Conservation (phyloP, 768 basidiomycete species). For the Leucogyrophana mollusca region DNA sequence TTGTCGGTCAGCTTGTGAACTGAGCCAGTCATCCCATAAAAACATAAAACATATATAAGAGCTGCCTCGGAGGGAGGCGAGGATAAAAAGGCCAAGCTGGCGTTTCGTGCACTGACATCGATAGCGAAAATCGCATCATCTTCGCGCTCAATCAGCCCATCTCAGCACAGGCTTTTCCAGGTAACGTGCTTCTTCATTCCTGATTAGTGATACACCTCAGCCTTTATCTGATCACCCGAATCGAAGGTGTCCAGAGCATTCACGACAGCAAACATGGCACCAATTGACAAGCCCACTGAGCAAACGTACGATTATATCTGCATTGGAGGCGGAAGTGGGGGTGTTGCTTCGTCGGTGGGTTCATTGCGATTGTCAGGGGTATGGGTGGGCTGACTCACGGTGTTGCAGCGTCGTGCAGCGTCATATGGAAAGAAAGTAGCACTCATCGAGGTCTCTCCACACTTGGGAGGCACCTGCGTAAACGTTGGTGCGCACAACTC, state of each 20-base stretch:
- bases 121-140: conserved; percentile 14
- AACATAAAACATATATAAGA: too few species aligned
- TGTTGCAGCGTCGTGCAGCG: conserved; percentile 81
- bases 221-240: background rate
- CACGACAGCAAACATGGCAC: conserved; percentile 59
- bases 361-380: background rate
- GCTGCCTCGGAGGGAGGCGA: too few species aligned
- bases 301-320: conserved; percentile 83
- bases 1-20: too few species aligned
- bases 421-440: conserved; percentile 93
- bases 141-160: conserved; percentile 1
- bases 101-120: conserved; percentile 8
- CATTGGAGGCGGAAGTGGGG: conserved; percentile 93
- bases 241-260: conserved; percentile 48
- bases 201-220: conserved; percentile 29
- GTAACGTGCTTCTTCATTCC: conserved; percentile 13
- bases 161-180: conserved; percentile 23
- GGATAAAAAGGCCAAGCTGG: conserved; percentile 2
- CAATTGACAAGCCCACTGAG: conserved; percentile 58
- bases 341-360: conserved; percentile 82
- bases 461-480: conserved; percentile 94
- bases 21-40: too few species aligned
- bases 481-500: conserved; percentile 76
- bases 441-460: conserved; percentile 71
- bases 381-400: conserved; percentile 22